Conservation (phyloP, 495 filamentous ascomycete genomes). For the Trichoderma orchidacearum region DNA sequence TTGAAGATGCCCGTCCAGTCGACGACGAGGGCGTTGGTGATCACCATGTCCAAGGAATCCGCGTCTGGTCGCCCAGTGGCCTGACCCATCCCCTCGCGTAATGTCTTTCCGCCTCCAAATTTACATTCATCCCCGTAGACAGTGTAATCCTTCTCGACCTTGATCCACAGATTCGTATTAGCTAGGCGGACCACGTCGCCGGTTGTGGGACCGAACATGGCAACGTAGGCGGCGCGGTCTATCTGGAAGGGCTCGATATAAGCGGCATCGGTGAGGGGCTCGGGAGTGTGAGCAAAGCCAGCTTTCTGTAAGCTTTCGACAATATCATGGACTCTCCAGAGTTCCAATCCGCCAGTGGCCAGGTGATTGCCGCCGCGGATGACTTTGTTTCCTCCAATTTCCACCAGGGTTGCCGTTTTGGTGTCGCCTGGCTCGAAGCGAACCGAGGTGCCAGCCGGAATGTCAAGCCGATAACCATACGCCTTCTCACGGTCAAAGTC, state of each 20-base stretch:
- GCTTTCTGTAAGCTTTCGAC: conserved; percentile 46
- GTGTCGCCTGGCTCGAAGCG: conserved; percentile 91
- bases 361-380: conserved; percentile 76
- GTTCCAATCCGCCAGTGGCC: conserved; percentile 59
- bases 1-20: conserved; percentile 94
- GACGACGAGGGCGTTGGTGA: conserved; percentile 85
- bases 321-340: conserved; percentile 47
- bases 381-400: conserved; percentile 73
- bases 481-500: conserved; percentile 80
- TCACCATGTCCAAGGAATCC: conserved; percentile 70
- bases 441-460: conserved; percentile 82
- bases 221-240: conserved; percentile 61
- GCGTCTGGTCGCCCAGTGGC: conserved; percentile 58
- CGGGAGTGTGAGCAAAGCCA: conserved; percentile 66
- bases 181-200: conserved; percentile 77
- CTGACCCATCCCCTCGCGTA: conserved; percentile 95
- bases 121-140: conserved; percentile 87
- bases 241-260: conserved; percentile 50
- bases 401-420: conserved; percentile 84
- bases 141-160: conserved; percentile 79
- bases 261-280: conserved; percentile 39
- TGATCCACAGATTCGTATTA: conserved; percentile 79
- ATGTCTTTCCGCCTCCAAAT: conserved; percentile 90
- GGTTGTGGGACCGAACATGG: conserved; percentile 88
- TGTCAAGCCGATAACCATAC: conserved; percentile 80